Conservation (phyloP, 2,329 filamentous ascomycete species). For the Calonectria montana region DNA sequence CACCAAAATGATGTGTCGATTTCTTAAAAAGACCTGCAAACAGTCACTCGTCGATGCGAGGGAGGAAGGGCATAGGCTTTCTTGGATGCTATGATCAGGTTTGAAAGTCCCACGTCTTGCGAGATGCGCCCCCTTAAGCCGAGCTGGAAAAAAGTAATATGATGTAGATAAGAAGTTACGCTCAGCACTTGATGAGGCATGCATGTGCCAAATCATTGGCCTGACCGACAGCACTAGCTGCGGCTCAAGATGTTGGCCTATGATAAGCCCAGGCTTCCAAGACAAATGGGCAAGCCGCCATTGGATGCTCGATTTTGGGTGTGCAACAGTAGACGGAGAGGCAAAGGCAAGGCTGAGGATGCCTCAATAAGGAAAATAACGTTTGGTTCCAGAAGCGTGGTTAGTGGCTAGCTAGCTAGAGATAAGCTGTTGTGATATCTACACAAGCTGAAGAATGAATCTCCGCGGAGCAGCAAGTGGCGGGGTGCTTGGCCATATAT, state of each 20-base stretch:
- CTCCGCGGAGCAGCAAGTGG: constrained; percentile 39
- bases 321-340: constrained; percentile 31
- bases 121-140: constrained; percentile 17
- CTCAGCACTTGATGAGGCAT: constrained; percentile 21
- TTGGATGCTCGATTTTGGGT: constrained; percentile 30
- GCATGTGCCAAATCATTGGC: constrained; percentile 32
- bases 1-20: neutral
- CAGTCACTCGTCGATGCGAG: neutral
- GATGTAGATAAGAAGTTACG: constrained; percentile 38
- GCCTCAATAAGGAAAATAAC: constrained; percentile 21
- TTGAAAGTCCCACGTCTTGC: constrained; percentile 23
- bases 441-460: constrained; percentile 34
- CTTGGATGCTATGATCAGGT: constrained; percentile 15
- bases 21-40: neutral
- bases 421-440: constrained; percentile 39
- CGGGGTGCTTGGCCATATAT: constrained; percentile 37
- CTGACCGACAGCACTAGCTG: constrained; percentile 33
- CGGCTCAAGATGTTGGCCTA: constrained; percentile 37
- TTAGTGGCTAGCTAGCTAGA: constrained; percentile 30
- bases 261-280: constrained; percentile 37
- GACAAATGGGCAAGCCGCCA: constrained; percentile 34
- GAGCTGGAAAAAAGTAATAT: constrained; percentile 19
- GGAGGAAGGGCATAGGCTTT: neutral
- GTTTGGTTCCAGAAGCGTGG: constrained; percentile 22
- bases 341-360: constrained; percentile 31